Evolutionary conservation across 2,329 filamentous ascomycete genomes (phyloP).

Genomic region (Epichloe hybrida): DNA sequence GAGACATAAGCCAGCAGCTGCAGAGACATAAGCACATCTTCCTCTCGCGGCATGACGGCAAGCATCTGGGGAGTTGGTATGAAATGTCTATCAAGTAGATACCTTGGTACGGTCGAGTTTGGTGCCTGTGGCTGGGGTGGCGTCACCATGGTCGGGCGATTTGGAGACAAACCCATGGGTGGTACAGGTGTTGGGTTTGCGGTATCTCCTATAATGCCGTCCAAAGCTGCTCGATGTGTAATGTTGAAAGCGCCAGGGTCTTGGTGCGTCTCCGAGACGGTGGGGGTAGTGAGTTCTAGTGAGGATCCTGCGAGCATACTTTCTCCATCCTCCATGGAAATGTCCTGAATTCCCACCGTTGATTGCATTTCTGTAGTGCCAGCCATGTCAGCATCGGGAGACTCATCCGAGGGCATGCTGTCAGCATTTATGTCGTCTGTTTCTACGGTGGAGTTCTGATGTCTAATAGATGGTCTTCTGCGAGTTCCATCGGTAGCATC

Average conservation of each 20-base stretch:
- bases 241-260: conserved; percentile 90
- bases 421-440: conserved; percentile 78
- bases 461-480: conserved; percentile 72
- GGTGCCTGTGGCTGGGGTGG: conserved; percentile 63
- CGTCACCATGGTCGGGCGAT: conserved; percentile 54
- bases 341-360: conserved; percentile 74
- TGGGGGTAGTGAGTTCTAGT: conserved; percentile 59
- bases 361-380: conserved; percentile 69
- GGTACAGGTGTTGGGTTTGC: conserved; percentile 52
- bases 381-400: conserved; percentile 63
- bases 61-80: conserved; percentile 61
- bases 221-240: conserved; percentile 69
- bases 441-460: conserved; percentile 83
- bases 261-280: conserved; percentile 64
- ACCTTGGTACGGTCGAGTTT: conserved; percentile 61
- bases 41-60: conserved; percentile 87
- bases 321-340: conserved; percentile 64
- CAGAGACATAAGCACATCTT: conserved; percentile 95
- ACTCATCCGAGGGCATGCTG: conserved; percentile 69
- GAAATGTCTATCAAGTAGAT: conserved; percentile 61
- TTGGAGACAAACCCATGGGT: conserved; percentile 59
- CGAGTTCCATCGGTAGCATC: conserved; percentile 42
- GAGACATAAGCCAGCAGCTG: conserved; percentile 95
- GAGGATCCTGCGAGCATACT: conserved; percentile 63
- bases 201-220: conserved; percentile 71